Evolutionary conservation across 768 basidiomycete species (phyloP), one percentile per base, ranked within the genome.

Genomic region (Podaxis sp.): DNA sequence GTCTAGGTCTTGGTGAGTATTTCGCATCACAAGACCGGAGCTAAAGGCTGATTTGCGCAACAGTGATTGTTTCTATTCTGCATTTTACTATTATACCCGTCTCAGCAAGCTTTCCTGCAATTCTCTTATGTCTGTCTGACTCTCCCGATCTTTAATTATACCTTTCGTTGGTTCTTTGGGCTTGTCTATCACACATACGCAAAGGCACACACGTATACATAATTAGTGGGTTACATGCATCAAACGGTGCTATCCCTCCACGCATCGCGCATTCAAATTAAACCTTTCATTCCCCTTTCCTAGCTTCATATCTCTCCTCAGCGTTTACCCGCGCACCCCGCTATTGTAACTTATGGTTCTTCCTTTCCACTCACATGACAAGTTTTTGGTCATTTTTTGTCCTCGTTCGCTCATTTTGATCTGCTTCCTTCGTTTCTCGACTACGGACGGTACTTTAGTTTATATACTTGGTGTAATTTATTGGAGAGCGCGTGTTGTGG

Each of bases 141-240:
- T 28, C 38, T 57, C 55, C 46, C 25, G 21, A 14, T 37, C 48
- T 21, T 54, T 56, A 57, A 46, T 55, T 27, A 44, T 57, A 13
- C 21, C 52, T 48, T 51, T 50, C 40, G 32, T 57, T 42, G 50
- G 5, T 48, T 62, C 35, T 38, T 32, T 25, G 14, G 36, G 16
- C 13, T 11, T 16, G 27, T 48, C 35, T 50, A 48, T 50, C 35
- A 57, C 32, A 57, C 46, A 48, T 18, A 57, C 23, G 25, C 40
- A 55, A 5, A 28, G 13, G 27, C 37, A 38, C 16, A 32, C 16
- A 32, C 57, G 35, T 38, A 48, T 36, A 60, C 59, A 40, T 52
- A 59, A 28, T 57, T 35, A 47, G 27, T 48, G 23, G 16, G 13
- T 28, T 28, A 52, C 58, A 59, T 44, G 38, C 58, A 58, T 50